Conservation (phyloP, 179 eudicot genomes). For the Nepenthes alata region DNA sequence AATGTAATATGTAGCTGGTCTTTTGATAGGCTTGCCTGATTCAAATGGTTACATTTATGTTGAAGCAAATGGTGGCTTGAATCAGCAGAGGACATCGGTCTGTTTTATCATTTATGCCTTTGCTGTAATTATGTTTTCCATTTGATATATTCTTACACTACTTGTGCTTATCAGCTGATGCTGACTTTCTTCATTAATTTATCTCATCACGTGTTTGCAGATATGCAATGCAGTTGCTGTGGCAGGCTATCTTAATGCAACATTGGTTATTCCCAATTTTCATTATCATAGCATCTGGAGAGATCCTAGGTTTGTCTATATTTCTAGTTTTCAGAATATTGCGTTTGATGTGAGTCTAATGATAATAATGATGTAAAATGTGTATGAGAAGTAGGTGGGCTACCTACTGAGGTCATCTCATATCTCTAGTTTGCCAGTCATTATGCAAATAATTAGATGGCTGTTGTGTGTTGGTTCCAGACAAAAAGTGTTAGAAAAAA, state of each 20-base stretch:
- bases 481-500: too few species aligned
- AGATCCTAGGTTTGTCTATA: slow-evolving; percentile 68
- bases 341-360: neutral
- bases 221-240: slow-evolving; percentile 99
- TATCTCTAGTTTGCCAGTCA: too few species aligned
- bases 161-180: neutral
- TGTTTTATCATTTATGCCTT: slow-evolving; percentile 7
- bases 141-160: slow-evolving; percentile 1
- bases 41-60: slow-evolving; percentile 81
- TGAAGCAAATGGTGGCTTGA: slow-evolving; percentile 98
- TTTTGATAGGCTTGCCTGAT: slow-evolving; percentile 52
- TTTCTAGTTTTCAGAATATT: neutral
- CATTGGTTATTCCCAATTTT: slow-evolving; percentile 84
- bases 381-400: neutral
- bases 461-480: too few species aligned
- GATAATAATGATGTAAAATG: slow-evolving; percentile 1
- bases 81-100: slow-evolving; percentile 96
- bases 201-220: slow-evolving; percentile 21
- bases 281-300: slow-evolving; percentile 98
- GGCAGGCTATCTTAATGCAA: slow-evolving; percentile 96
- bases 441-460: too few species aligned
- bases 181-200: neutral
- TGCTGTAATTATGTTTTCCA: slow-evolving; percentile 6
- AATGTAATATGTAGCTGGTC: slow-evolving; percentile 1
- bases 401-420: too few species aligned